Base-by-base conservation (phyloP, 768 basidiomycete species). In the Xanthoconium stramineum region DNA sequence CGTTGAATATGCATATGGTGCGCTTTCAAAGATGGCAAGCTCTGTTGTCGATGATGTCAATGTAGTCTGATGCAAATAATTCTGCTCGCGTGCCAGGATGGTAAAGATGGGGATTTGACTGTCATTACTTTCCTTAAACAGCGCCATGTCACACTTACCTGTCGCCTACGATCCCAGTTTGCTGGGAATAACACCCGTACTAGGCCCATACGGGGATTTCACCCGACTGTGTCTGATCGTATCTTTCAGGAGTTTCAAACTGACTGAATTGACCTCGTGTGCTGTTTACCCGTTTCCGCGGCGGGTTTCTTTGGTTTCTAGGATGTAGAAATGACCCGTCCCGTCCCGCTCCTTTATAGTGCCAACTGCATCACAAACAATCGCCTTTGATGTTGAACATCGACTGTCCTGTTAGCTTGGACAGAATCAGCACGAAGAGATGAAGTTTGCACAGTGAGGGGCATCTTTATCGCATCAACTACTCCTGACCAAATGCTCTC, bases 381-480 rank as follows among this genome's bases (percentile, higher is more conserved):
- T 37, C 17, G 11, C 15, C 24, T 56, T 13, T 56, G 13, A 36
- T 39, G 20, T 42, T 37, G 13, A 37, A 8, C 11, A 39, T 36
- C 20, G 33, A 37, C 39, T 43, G 17, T 24, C 37, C 43, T 32
- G 11, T 28, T 12, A 44, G 24, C 42, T n/a, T 40, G 38, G 36
- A 37, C 38, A 38, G 39, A 50, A 17, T 28, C 43, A 3, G 4
- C 52, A 33, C 11, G 13, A 43, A 40, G 52, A 19, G 52, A 86
- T 86, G 84, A 85, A 82, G 65, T 86, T 85, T 75, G 76, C 78
- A 62, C 76, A 75, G 84, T 84, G 55, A 61, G 78, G 67, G 19
- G 10, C 32, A 32, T 30, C 8, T 44, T 50, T 28, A 14, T 12
- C 28, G 20, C 1, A n/a, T 37, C 9, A 39, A 10, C 14, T 29